phyloP scores from a whole-genome alignment of 495 filamentous ascomycete genomes.

The Podospora sp. region DNA sequence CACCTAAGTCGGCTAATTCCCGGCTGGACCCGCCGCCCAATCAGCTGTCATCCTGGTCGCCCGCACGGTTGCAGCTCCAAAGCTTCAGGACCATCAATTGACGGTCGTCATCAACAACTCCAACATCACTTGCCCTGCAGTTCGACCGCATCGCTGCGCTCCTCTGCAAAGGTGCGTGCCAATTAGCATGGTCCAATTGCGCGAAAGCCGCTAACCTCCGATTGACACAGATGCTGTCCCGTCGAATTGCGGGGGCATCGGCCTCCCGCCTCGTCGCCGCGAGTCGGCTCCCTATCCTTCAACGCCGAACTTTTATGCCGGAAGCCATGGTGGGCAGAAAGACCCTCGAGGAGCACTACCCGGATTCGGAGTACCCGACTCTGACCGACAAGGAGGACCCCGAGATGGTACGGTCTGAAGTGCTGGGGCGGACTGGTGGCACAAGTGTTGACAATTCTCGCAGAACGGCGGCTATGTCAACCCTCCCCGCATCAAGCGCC shows the following conservation, averaged over 20 bases:
- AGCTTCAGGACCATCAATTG: conserved; percentile 23
- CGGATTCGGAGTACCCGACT: conserved; percentile 50
- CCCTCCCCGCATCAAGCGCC: conserved; percentile 78
- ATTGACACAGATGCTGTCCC: conserved; percentile 63
- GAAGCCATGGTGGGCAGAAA: conserved; percentile 40
- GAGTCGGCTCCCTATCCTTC: conserved; percentile 50
- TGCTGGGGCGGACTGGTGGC: conserved; percentile 21
- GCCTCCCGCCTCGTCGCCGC: conserved; percentile 55
- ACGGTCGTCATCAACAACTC: conserved; percentile 17
- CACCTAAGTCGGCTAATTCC: conserved; percentile 12
- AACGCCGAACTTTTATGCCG: conserved; percentile 54
- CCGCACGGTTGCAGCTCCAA: conserved; percentile 16
- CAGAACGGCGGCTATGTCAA: conserved; percentile 95
- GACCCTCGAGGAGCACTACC: conserved; percentile 54
- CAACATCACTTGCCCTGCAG: conserved; percentile 9
- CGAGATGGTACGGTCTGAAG: conserved; percentile 60
- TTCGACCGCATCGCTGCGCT: conserved; percentile 34
- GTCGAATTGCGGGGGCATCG: conserved; percentile 58
- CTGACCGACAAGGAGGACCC: conserved; percentile 73
- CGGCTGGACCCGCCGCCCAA: conserved; percentile 23
- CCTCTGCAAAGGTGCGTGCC: conserved; percentile 31
- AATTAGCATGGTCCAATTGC: neutral
- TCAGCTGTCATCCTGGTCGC: conserved; percentile 22
- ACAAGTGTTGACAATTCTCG: conserved; percentile 28
- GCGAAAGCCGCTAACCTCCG: neutral